Evolutionary conservation across 768 basidiomycete species (phyloP), one percentile per base, ranked within the genome.

Genomic region (Tulasnella sp.): DNA sequence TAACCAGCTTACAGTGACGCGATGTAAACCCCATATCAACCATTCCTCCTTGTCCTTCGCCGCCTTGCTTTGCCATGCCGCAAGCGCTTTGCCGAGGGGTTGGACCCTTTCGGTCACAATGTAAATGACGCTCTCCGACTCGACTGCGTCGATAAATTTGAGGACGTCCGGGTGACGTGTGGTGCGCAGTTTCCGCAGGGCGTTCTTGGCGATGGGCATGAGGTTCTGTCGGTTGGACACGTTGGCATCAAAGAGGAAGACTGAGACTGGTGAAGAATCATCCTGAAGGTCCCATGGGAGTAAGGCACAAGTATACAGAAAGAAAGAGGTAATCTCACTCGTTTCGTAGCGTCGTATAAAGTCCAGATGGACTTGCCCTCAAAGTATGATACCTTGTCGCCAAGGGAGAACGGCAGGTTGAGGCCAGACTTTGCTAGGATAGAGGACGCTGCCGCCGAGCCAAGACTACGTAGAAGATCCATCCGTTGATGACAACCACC

Each of bases 111-210:
- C 96, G 1, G 96, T 99, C 78, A 97, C 88, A 66, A 99, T 88
- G 70, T 89, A 86, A 44, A 98, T 80, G 0, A 80, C 80, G 11
- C 81, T 80, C 53, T 98, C 96, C 1, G 91, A 86, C 70, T 97
- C 94, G 17, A 90, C 82, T 1, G 81, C 89, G 64, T 97, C 96
- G 75, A 99, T 81, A 73, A 94, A 97, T 69, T 88, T 94, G 65
- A 99, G 81, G 1, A 98, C 82, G 71, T 98, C 93, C 0, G 96
- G 96, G 76, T 99, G 96, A 34, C 96, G 82, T 8, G 85, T 88
- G 2, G 88, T 86, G 44, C 94, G 81, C 13, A 98, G 76, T 70
- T 95, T 98, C 58, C 87, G 83, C 49, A 97, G 74, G 1, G 92
- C 82, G 71, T 98, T 99, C 68, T 83, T 83, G 2, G 94, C 95